Percentiles rank a stretch among this genome's conserved stretches.
phyloP scores from a whole-genome alignment of 148 eudicot species.

The Persicaria tinctoria region DNA sequence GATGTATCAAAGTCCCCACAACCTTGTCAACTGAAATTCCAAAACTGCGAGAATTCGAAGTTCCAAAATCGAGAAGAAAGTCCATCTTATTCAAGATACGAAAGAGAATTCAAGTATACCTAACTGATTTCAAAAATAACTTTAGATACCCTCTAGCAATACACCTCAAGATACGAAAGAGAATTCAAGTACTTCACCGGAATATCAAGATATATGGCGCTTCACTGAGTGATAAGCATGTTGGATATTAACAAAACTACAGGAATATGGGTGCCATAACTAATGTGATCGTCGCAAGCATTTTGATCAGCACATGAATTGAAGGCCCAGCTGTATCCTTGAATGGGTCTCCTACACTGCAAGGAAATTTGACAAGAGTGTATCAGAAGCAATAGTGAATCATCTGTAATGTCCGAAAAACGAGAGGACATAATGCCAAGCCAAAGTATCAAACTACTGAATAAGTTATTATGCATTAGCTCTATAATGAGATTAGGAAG shows the following conservation, averaged over 20 bases:
- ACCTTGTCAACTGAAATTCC: no score
- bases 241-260: slow-evolving; percentile 20
- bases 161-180: slow-evolving; percentile 7
- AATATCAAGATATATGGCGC: slow-evolving; percentile 5
- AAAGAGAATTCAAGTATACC: slow-evolving; percentile 9
- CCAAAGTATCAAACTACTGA: not conserved
- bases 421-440: not conserved
- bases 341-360: slow-evolving; percentile 98
- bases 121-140: slow-evolving; percentile 3
- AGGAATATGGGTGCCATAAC: slow-evolving; percentile 98
- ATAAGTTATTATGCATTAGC: not conserved
- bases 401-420: not conserved
- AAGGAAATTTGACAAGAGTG: slow-evolving; percentile 12
- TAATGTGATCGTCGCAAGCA: slow-evolving; percentile 95
- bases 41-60: not conserved
- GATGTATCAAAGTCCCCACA: no score
- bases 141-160: slow-evolving; percentile 4
- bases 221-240: slow-evolving; percentile 7
- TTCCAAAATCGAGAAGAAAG: slow-evolving; percentile 1
- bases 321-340: slow-evolving; percentile 99
- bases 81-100: slow-evolving; percentile 1
- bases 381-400: not conserved
- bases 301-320: slow-evolving; percentile 87
- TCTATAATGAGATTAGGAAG: not conserved
- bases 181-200: not conserved